These are phyloP conservation scores for Dunaliella sp. DNA, from an alignment of 139 green algal genomes.

Conservation along the genomic window DNA sequence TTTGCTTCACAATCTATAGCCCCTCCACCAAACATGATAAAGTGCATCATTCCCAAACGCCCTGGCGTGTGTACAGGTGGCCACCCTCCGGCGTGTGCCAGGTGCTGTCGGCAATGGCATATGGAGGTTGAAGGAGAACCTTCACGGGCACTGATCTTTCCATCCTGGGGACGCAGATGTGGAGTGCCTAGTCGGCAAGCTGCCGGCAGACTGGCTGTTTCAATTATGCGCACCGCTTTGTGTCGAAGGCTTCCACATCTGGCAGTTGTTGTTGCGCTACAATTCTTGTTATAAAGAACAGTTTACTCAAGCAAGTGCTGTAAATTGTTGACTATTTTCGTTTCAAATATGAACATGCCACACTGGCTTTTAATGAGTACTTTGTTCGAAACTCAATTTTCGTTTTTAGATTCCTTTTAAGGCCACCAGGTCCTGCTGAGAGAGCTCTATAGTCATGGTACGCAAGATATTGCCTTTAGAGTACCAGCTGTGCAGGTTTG, in stretches of 20 bases:
- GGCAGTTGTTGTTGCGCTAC: not conserved
- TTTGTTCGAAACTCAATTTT: no score
- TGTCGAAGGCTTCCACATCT: not conserved
- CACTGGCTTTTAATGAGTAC: no score
- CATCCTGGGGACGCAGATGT: not conserved
- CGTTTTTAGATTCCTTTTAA: no score
- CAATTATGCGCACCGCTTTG: not conserved
- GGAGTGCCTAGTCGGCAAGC: not conserved
- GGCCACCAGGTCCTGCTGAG: no score
- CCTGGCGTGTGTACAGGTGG: constrained; percentile 40
- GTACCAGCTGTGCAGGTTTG: no score
- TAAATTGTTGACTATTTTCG: no score
- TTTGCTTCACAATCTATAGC: not conserved
- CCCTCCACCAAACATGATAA: no score
- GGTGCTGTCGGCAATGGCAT: constrained; percentile 14
- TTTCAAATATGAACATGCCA: no score
- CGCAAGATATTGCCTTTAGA: no score
- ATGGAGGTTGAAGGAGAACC: constrained; percentile 66
- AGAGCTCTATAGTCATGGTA: no score
- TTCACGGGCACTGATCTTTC: not conserved
- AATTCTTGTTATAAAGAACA: not conserved
- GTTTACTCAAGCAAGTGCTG: not conserved
- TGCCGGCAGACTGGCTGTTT: no score
- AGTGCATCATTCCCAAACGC: not conserved
- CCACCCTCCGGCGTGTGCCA: constrained; percentile 34